Evolutionary conservation across 2,329 filamentous ascomycete genomes (phyloP).

Genomic region (Decorospora gaudefroyi): DNA sequence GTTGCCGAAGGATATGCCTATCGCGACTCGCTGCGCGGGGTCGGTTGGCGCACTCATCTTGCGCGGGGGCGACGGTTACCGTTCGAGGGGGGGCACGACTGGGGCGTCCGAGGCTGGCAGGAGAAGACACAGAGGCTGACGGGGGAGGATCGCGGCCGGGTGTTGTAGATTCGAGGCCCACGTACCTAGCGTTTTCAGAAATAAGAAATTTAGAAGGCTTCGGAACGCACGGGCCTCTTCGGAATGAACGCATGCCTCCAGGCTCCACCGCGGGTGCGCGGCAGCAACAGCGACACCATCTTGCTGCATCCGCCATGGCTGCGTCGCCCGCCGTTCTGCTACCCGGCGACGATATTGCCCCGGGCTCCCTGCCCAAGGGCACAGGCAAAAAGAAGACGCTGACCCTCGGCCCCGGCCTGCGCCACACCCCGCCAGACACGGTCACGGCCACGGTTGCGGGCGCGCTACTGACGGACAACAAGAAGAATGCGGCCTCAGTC

Average conservation of each 20-base stretch:
- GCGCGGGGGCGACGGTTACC: constrained; percentile 11
- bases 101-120: neutral
- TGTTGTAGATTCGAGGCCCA: constrained; percentile 3
- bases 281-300: constrained; percentile 1
- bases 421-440: constrained; percentile 75
- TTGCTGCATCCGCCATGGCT: constrained; percentile 53
- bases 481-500: constrained; percentile 78
- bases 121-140: constrained; percentile 1
- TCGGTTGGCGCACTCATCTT: constrained; percentile 58
- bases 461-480: constrained; percentile 67
- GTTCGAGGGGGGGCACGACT: no score
- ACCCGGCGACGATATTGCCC: constrained; percentile 76
- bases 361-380: constrained; percentile 67
- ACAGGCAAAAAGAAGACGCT: constrained; percentile 67
- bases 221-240: constrained; percentile 16
- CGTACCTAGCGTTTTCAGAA: constrained; percentile 11
- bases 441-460: constrained; percentile 71
- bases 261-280: neutral
- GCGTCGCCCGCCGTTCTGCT: constrained; percentile 68
- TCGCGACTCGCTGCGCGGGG: constrained; percentile 66
- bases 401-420: constrained; percentile 81
- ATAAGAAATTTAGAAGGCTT: constrained; percentile 32
- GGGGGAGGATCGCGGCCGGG: constrained; percentile 2
- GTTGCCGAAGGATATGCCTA: constrained; percentile 98
- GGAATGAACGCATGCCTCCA: constrained; percentile 22